Evolutionary conservation across 1,284 basidiomycete genomes (phyloP), one percentile per base, ranked within the genome.

Genomic region (Leccinum pachyderme): DNA sequence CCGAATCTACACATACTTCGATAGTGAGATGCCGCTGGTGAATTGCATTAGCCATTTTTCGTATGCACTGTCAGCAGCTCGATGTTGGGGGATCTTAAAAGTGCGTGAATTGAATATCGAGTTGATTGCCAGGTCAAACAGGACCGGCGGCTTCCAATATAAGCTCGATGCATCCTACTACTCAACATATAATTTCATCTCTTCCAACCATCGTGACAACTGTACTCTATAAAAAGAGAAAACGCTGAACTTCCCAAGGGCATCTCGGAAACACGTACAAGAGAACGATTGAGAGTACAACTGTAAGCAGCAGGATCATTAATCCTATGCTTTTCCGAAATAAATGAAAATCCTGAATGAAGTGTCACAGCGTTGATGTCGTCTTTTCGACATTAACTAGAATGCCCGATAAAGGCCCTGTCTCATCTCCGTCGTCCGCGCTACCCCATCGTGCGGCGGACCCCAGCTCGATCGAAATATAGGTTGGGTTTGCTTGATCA

Each of bases 1-100:
- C 79, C 5, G 89, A 91, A 73, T 91, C 89, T 41, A 92, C 77
- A 64, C 89, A 92, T 58, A 91, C 84, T 72, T 92, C 89, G 53
- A 92, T 74, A 22, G 77, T 62, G 33, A 78, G 52, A 5, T 31
- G 41, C n/a, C 7, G 63, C 24, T 52, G 35, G 22, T 1, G 18
- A 39, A 39, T 39, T 22, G 37, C 11, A 12, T 22, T 18, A 22
- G 37, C 37, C 37, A 39, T 39, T 6, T 39, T 6, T 39, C 37
- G 18, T 39, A 18, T 5, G n/a, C 5, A 8, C 27, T 28, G 27
- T 4, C 27, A 37, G 35, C 35, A 37, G n/a, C 8, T 39, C 9
- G 15, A n/a, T 37, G 37, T 11, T 39, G 18, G 18, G 37, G 37
- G 18, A 39, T 39, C 18, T 18, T 39, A 22, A 18, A 11, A 3